Evolutionary conservation across 139 green algal species (phyloP).

Genomic region (Closterium sp.): DNA sequence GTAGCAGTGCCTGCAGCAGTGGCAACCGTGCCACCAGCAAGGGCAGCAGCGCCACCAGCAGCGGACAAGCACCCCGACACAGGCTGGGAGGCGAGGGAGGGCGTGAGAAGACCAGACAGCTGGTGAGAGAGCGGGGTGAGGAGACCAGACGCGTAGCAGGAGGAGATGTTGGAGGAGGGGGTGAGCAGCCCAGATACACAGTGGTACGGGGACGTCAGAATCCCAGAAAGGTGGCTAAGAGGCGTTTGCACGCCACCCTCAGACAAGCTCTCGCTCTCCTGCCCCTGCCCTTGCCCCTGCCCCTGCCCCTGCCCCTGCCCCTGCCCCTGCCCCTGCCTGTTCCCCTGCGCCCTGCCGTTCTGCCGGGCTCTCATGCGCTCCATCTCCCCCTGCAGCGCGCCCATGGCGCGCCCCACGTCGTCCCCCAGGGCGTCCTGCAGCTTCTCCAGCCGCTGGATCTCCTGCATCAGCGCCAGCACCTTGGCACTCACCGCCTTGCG

Average conservation of each 20-base stretch:
- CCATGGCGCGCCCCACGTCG: constrained; percentile 34
- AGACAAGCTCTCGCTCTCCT: not conserved
- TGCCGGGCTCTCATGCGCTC: constrained; percentile 40
- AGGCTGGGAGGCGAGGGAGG: not conserved
- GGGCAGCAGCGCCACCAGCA: not conserved
- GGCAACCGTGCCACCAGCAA: no score
- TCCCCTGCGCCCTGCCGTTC: not conserved
- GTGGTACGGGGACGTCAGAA: not conserved
- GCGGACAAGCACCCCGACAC: not conserved
- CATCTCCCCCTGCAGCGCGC: constrained; percentile 44
- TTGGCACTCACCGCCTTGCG: not conserved
- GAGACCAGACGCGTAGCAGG: not conserved
- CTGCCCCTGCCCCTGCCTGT: no score
- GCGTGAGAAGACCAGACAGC: not conserved
- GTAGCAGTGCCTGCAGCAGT: not conserved
- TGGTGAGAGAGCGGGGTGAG: not conserved
- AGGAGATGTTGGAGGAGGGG: no score
- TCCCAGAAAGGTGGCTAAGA: not conserved
- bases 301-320: no score
- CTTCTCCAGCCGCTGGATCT: constrained; percentile 44
- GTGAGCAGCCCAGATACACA: not conserved
- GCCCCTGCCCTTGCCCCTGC: no score
- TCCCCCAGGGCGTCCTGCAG: constrained; percentile 48
- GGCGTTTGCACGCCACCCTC: not conserved
- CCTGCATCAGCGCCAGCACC: constrained; percentile 22